phyloP scores from a whole-genome alignment of 805 yeast genomes.

The Yueomyces sinensis region DNA sequence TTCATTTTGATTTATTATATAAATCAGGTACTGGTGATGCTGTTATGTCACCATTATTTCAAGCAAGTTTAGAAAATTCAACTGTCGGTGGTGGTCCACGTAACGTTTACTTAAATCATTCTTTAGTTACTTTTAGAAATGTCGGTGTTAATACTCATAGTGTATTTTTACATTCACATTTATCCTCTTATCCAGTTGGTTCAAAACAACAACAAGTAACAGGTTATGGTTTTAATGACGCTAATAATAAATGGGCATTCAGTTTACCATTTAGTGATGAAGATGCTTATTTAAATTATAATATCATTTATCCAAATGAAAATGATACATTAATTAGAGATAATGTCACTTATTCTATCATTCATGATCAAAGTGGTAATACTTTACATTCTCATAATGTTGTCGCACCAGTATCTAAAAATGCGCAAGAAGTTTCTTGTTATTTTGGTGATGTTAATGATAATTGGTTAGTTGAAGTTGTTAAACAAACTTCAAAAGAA shows the following conservation, averaged over 20 bases:
- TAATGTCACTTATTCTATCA: conserved; percentile 56
- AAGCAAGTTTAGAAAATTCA: conserved; percentile 62
- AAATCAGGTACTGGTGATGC: conserved; percentile 79
- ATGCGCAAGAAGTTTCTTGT: conserved; percentile 73
- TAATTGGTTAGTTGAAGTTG: conserved; percentile 83
- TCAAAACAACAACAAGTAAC: conserved; percentile 91
- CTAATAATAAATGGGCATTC: conserved; percentile 71
- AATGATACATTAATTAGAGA: conserved; percentile 29
- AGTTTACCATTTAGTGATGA: conserved; percentile 26
- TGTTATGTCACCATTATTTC: conserved; percentile 69
- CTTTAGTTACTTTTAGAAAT: conserved; percentile 33
- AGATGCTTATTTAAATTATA: conserved; percentile 11
- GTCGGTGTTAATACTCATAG: conserved; percentile 35
- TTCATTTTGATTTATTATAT: conserved; percentile 63
- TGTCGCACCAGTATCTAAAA: conserved; percentile 60
- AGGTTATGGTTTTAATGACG: conserved; percentile 79
- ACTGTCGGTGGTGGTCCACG: conserved; percentile 57
- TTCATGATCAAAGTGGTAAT: conserved; percentile 58
- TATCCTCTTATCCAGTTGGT: conserved; percentile 81
- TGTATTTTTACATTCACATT: conserved; percentile 77
- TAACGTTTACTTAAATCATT: conserved; percentile 54
- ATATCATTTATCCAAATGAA: conserved; percentile 7
- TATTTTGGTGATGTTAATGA: conserved; percentile 73
- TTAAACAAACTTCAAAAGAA: conserved; percentile 37
- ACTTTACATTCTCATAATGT: conserved; percentile 80